These are phyloP conservation scores for Lentinula sp. DNA, from an alignment of 768 basidiomycete species.

Conservation along the genomic window DNA sequence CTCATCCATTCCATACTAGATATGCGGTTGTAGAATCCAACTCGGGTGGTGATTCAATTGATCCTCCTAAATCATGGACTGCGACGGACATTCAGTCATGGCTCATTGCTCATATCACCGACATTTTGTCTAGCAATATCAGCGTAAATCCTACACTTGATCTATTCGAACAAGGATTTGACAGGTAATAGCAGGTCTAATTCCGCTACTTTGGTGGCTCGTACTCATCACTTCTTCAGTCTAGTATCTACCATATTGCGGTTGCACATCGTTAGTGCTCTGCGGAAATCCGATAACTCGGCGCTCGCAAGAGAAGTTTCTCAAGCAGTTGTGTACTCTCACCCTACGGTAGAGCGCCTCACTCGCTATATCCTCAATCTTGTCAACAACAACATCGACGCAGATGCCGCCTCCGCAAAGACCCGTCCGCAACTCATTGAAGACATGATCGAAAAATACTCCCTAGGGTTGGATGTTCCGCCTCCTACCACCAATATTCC, in stretches of 20 bases:
- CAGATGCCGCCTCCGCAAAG: background rate
- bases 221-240: background rate
- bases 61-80: background rate
- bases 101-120: background rate
- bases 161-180: constrained; percentile 4
- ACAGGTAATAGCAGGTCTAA: background rate
- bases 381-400: background rate
- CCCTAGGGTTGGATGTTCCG: background rate
- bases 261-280: background rate
- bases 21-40: constrained; percentile 1
- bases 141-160: background rate
- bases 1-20: background rate
- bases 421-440: background rate
- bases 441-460: constrained; percentile 1
- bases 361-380: background rate
- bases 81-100: background rate
- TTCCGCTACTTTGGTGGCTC: too few relatives aligned
- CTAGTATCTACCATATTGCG: constrained; percentile 2
- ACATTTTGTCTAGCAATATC: background rate
- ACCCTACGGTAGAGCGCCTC: constrained; percentile 2
- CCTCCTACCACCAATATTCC: background rate
- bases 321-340: background rate
- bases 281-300: background rate
- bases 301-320: background rate
- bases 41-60: constrained; percentile 2